A percentile compares a stretch with the other conserved stretches of the same genome.
Conservation (phyloP, 768 basidiomycete species). For the Calocybe indica region DNA sequence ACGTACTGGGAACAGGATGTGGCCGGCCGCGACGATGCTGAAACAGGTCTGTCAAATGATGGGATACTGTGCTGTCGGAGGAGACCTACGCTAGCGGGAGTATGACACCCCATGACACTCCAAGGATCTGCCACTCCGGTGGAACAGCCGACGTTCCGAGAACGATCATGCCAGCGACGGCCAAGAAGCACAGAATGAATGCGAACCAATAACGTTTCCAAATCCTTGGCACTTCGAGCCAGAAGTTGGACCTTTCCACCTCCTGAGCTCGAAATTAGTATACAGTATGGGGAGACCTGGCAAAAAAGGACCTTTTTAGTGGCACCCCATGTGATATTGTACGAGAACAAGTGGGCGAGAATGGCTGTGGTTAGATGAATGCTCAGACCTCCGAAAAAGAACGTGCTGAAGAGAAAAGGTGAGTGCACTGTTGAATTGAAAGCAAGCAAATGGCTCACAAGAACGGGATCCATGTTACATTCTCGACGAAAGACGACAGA, state of each 20-base stretch:
- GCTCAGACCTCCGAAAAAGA: conserved; percentile 74
- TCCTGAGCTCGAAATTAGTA: conserved; percentile 42
- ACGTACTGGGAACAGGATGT: conserved; percentile 72
- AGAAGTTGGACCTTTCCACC: conserved; percentile 86
- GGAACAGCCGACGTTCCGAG: conserved; percentile 52
- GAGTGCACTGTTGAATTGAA: conserved; percentile 1
- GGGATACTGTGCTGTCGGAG: neutral
- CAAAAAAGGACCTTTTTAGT: conserved; percentile 50
- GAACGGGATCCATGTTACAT: conserved; percentile 64
- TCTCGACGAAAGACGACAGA: conserved; percentile 47
- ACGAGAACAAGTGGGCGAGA: conserved; percentile 67
- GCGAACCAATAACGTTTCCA: conserved; percentile 71
- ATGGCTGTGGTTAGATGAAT: conserved; percentile 63
- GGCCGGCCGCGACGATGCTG: conserved; percentile 58
- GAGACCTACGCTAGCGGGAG: conserved; percentile 62
- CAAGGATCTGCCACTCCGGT: conserved; percentile 55
- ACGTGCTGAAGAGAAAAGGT: conserved; percentile 41
- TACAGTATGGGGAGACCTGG: neutral
- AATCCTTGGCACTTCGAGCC: conserved; percentile 84
- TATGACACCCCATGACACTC: conserved; percentile 66
- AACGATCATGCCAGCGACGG: conserved; percentile 51
- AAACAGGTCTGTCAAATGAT: conserved; percentile 5
- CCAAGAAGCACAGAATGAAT: conserved; percentile 46
- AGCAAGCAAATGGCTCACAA: conserved; percentile 45
- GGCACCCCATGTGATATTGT: conserved; percentile 74